Evolutionary conservation across 1,284 basidiomycete species (phyloP).

Genomic region (Phylloboletellus chloephorus): DNA sequence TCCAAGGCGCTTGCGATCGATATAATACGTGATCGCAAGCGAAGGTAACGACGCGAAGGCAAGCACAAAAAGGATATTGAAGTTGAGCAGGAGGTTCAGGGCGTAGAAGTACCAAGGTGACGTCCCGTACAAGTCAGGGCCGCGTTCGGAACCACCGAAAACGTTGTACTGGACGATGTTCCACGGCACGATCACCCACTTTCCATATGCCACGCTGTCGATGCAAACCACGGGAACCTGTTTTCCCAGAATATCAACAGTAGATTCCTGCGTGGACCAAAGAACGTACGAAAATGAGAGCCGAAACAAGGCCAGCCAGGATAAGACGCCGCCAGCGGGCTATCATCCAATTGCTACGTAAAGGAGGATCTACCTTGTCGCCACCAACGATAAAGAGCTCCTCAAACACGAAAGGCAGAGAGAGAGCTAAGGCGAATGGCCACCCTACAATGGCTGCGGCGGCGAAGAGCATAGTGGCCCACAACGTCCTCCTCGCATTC

Average conservation of each 20-base stretch:
- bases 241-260: conserved; percentile 4
- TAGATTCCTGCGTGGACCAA: background rate
- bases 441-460: conserved; percentile 88
- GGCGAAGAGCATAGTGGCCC: conserved; percentile 71
- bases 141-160: conserved; percentile 71
- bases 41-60: conserved; percentile 79
- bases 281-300: conserved; percentile 64
- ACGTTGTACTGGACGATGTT: conserved; percentile 96
- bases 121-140: conserved; percentile 92
- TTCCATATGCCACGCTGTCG: conserved; percentile 88
- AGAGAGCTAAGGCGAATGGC: conserved; percentile 88
- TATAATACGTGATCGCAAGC: conserved; percentile 66
- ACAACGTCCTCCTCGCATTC: conserved; percentile 52
- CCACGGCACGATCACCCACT: conserved; percentile 76
- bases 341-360: conserved; percentile 51
- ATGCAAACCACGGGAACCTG: conserved; percentile 77
- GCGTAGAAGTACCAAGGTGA: conserved; percentile 83
- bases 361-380: conserved; percentile 58
- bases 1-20: conserved; percentile 80
- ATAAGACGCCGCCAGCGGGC: conserved; percentile 61
- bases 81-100: conserved; percentile 85
- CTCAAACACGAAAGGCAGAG: conserved; percentile 87
- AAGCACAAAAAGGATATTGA: conserved; percentile 82
- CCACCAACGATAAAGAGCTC: conserved; percentile 79
- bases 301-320: conserved; percentile 51